Base-by-base conservation (phyloP, 441 rosid genomes). In the Daphne laureola region DNA sequence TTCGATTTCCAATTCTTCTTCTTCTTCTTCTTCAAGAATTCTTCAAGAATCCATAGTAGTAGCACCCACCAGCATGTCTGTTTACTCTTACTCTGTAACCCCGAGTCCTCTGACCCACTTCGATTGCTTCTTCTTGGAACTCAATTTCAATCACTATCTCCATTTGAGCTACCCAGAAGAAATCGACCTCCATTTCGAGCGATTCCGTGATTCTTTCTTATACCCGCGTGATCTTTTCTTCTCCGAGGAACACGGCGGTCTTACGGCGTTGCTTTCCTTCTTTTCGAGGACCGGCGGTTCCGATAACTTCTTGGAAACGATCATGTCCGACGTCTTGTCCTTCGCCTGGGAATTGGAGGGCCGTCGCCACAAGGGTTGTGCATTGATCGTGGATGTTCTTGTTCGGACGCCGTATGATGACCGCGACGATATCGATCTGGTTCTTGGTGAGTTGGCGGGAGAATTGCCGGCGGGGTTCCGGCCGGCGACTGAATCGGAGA, bases 401-500 rank as follows among this genome's bases (percentile, higher is more conserved):
- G 61, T 63, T 15, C 13, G 12, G 13, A 47, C 46, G 13, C 59
- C 46, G 26, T 52, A 21, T n/a, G 54, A 61, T 35, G 55, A 55
- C 11, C 38, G 38, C 38, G 25, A 56, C n/a, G 67, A 26, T 21
- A 53, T 61, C 12, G 42, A 46, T 56, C 54, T 17, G 2, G 58
- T 9, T 14, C 16, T 62, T 18, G 48, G 42, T 2, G 63, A 41
- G 11, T 35, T 40, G 6, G 26, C 58, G 41, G 38, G 42, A 44
- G 52, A 44, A 35, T 14, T 36, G 42, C 38, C 9, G 11, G 2
- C 38, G 9, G 61, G 45, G 7, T 65, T 57, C 50, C 57, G 23
- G 50, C 57, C 69, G 2, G 67, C 61, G 0, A 65, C 61, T 38
- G 16, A 38, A 14, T 57, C 53, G 11, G 44, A 57, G 16, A 61